A percentile compares a stretch with the other conserved stretches of the same genome.
These are phyloP conservation scores for Nadsonia starkeyi-henricii DNA, from an alignment of 1,139 yeast genomes.

Conservation along the genomic window DNA sequence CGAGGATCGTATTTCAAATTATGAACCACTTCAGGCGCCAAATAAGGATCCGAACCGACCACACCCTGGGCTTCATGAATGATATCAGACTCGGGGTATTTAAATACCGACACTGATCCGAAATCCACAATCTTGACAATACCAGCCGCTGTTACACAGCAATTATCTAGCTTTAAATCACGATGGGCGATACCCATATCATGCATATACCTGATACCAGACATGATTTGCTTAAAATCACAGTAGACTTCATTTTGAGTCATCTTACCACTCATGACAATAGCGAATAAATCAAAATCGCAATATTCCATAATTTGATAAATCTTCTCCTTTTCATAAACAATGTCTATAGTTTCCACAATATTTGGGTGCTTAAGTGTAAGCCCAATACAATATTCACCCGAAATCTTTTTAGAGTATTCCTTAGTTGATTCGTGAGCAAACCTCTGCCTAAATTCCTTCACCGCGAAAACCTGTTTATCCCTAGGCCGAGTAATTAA, in stretches of 20 bases:
- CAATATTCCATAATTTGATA: conserved; percentile 93
- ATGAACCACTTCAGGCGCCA: conserved; percentile 89
- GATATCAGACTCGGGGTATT: conserved; percentile 75
- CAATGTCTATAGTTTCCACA: conserved; percentile 80
- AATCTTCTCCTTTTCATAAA: conserved; percentile 77
- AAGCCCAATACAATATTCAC: conserved; percentile 89
- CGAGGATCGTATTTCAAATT: conserved; percentile 75
- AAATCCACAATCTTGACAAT: conserved; percentile 84
- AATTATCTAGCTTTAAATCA: conserved; percentile 83
- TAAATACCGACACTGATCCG: conserved; percentile 87
- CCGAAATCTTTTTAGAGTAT: conserved; percentile 85
- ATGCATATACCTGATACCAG: conserved; percentile 75
- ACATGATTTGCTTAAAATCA: conserved; percentile 74
- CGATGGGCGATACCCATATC: conserved; percentile 84
- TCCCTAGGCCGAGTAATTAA: conserved; percentile 58
- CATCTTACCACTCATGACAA: conserved; percentile 93
- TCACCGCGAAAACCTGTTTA: conserved; percentile 72
- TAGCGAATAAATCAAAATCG: conserved; percentile 83
- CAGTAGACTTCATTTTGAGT: conserved; percentile 73
- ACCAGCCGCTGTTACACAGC: conserved; percentile 76
- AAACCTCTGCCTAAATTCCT: conserved; percentile 72
- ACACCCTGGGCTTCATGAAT: conserved; percentile 77
- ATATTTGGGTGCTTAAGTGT: conserved; percentile 84
- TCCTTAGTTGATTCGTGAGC: conserved; percentile 70
- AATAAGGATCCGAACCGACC: conserved; percentile 87